Conservation (phyloP, 75 land plant genomes). For the Pinus albicaulis region DNA sequence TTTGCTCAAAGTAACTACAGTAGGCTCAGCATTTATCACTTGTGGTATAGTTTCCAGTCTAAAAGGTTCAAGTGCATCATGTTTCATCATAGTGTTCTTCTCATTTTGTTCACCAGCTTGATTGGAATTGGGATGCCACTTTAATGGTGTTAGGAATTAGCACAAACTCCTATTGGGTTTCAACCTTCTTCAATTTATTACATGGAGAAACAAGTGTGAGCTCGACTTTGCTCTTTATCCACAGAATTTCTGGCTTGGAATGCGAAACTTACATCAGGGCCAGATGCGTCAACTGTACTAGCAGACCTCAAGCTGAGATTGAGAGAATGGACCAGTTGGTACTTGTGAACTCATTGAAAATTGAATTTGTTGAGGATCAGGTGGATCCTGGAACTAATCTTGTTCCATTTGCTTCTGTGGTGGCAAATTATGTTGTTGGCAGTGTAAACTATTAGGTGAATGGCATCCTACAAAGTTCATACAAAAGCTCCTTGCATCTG, state of each 20-base stretch:
- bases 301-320: conserved; percentile 14
- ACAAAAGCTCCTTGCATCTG: neutral
- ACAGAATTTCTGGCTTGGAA: conserved; percentile 10
- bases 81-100: neutral
- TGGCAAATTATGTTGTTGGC: too few relatives aligned
- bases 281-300: conserved; percentile 19
- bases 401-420: too few relatives aligned
- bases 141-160: neutral
- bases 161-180: conserved; percentile 10
- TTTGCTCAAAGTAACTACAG: conserved; percentile 22
- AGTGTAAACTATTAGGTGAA: neutral
- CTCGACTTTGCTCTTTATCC: conserved; percentile 31
- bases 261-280: conserved; percentile 13
- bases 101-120: conserved; percentile 6
- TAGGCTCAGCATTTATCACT: conserved; percentile 23
- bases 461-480: conserved; percentile 1
- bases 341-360: too few relatives aligned
- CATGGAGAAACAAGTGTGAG: conserved; percentile 35
- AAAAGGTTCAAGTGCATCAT: neutral
- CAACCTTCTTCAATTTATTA: neutral
- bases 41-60: conserved; percentile 20
- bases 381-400: too few relatives aligned
- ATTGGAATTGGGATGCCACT: conserved; percentile 9
- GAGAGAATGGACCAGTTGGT: too few relatives aligned
- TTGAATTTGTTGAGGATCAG: too few relatives aligned